A percentile compares a stretch with the other conserved stretches of the same genome.
Evolutionary conservation across 208 protist genomes (phyloP).

Genomic region (Leishmania arabica): DNA sequence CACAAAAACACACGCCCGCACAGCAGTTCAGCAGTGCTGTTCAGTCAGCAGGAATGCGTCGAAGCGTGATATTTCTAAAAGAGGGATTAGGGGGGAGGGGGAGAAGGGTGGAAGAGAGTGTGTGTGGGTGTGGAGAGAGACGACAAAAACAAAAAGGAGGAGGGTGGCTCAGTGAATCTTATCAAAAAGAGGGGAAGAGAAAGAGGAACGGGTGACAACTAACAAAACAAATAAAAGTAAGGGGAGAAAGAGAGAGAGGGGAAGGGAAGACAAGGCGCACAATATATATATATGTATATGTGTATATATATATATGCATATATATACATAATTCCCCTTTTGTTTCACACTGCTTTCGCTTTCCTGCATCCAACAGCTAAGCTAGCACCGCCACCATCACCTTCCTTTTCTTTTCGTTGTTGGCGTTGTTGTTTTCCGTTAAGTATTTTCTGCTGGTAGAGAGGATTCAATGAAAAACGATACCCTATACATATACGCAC

Average conservation of each 20-base stretch:
- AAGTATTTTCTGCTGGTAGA: not conserved
- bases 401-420: not conserved
- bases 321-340: too few relatives aligned
- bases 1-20: not conserved
- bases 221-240: conserved; percentile 3
- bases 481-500: not conserved
- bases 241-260: not conserved
- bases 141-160: not conserved
- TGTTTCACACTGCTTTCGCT: too few relatives aligned
- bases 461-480: not conserved
- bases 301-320: too few relatives aligned
- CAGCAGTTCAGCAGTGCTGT: not conserved
- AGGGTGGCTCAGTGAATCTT: not conserved
- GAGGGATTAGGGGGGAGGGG: not conserved
- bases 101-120: not conserved
- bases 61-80: not conserved
- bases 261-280: not conserved
- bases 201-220: not conserved
- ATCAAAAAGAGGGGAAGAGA: not conserved
- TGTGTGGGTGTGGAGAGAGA: not conserved
- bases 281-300: too few relatives aligned
- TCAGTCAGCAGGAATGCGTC: not conserved
- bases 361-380: too few relatives aligned
- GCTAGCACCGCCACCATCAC: too few relatives aligned
- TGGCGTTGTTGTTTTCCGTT: not conserved